A percentile compares a stretch with the other conserved stretches of the same genome.
Conservation (phyloP, 75 land plant genomes). For the Cupressus sempervirens region DNA sequence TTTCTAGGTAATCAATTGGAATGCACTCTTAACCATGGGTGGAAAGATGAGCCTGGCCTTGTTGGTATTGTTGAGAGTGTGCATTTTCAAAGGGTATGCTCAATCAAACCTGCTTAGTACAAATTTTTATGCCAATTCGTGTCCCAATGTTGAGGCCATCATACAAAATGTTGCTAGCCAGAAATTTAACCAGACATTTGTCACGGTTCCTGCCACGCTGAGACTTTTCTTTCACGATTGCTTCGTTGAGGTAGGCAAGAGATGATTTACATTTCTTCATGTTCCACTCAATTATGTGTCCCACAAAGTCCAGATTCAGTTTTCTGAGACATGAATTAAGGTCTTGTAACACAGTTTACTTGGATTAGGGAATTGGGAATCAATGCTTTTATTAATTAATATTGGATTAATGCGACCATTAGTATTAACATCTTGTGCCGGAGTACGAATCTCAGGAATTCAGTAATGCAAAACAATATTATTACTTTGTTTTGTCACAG, state of each 20-base stretch:
- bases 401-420: neutral
- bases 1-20: neutral
- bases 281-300: neutral
- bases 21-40: neutral
- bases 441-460: neutral
- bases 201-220: slow-evolving; percentile 28
- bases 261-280: neutral
- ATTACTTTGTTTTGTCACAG: slow-evolving; percentile 17
- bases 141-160: slow-evolving; percentile 18
- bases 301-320: neutral
- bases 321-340: neutral
- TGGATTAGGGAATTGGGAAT: neutral
- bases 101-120: slow-evolving; percentile 15
- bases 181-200: slow-evolving; percentile 15
- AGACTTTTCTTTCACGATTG: slow-evolving; percentile 64
- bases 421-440: neutral
- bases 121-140: slow-evolving; percentile 6
- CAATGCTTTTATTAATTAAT: neutral
- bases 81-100: neutral
- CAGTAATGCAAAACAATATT: neutral
- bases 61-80: neutral
- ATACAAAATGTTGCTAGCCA: neutral
- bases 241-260: slow-evolving; percentile 37
- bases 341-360: neutral
- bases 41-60: neutral